A percentile compares a stretch with the other conserved stretches of the same genome.
phyloP scores from a whole-genome alignment of 305 asterid genomes.

The Striga hermonthica region DNA sequence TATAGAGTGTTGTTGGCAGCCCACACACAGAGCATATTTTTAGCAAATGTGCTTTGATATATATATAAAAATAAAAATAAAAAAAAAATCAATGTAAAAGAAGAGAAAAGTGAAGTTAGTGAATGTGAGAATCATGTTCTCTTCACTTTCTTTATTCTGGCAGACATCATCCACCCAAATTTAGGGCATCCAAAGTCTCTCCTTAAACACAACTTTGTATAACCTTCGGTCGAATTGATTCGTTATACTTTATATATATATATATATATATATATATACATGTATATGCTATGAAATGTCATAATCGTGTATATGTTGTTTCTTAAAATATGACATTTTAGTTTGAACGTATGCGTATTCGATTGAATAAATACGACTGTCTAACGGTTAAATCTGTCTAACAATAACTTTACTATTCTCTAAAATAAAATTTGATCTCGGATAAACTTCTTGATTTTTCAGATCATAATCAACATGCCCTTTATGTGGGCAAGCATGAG shows the following conservation, averaged over 20 bases:
- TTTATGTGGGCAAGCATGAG: neutral
- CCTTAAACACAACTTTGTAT: constrained; percentile 3
- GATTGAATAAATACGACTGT: too few relatives aligned
- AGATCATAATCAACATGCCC: constrained; percentile 24
- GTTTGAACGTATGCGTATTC: too few relatives aligned
- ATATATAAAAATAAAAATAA: neutral
- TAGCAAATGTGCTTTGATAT: constrained; percentile 11
- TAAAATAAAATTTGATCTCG: neutral
- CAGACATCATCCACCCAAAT: constrained; percentile 26
- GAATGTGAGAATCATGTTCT: constrained; percentile 33
- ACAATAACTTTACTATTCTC: neutral
- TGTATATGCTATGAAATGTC: neutral
- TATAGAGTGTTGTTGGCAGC: constrained; percentile 5
- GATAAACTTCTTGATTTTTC: constrained; percentile 21
- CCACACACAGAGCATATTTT: neutral
- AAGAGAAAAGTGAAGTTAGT: constrained; percentile 22
- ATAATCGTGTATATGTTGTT: too few relatives aligned
- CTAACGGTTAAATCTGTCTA: neutral
- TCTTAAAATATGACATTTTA: too few relatives aligned
- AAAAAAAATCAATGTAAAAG: constrained; percentile 27
- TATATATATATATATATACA: too few relatives aligned
- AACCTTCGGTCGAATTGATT: neutral
- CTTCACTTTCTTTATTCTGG: constrained; percentile 22
- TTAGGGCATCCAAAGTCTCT: constrained; percentile 39
- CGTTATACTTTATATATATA: neutral